phyloP scores from a whole-genome alignment of 176 grass and related monocot genomes.

The Lolium multiflorum region DNA sequence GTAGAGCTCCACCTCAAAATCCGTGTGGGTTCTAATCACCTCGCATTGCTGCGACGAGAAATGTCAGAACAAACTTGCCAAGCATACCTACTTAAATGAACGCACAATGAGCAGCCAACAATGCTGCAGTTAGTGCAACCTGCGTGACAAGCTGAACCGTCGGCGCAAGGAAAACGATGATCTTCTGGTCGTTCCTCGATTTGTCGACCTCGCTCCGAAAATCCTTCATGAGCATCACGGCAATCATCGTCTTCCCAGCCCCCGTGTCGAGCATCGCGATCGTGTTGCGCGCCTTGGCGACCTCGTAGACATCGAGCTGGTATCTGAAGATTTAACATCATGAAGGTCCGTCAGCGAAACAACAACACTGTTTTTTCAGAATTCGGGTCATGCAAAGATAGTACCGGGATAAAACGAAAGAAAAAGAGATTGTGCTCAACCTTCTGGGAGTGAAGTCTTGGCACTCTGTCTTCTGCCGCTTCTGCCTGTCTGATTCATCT shows the following conservation, averaged over 20 bases:
- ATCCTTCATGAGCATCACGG: slow-evolving; percentile 85
- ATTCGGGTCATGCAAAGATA: background rate
- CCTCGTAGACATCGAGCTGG: slow-evolving; percentile 77
- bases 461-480: slow-evolving; percentile 38
- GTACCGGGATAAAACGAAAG: background rate
- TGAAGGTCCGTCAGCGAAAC: background rate
- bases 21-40: slow-evolving; percentile 70
- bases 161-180: slow-evolving; percentile 80
- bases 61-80: slow-evolving; percentile 7
- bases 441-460: slow-evolving; percentile 52
- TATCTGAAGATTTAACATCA: slow-evolving; percentile 58
- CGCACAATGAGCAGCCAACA: background rate
- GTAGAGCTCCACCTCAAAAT: slow-evolving; percentile 73
- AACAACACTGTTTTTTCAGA: background rate
- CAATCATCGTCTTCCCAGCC: slow-evolving; percentile 88
- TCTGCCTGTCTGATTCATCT: slow-evolving; percentile 21
- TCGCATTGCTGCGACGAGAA: slow-evolving; percentile 70
- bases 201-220: slow-evolving; percentile 48
- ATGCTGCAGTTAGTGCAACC: slow-evolving; percentile 44
- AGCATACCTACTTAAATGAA: background rate
- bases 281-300: slow-evolving; percentile 68
- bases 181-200: slow-evolving; percentile 46
- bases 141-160: slow-evolving; percentile 81
- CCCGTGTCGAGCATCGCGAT: slow-evolving; percentile 89
- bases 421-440: background rate